Base-by-base conservation (phyloP, 2,329 filamentous ascomycete genomes). In the Thelonectria discophora region DNA sequence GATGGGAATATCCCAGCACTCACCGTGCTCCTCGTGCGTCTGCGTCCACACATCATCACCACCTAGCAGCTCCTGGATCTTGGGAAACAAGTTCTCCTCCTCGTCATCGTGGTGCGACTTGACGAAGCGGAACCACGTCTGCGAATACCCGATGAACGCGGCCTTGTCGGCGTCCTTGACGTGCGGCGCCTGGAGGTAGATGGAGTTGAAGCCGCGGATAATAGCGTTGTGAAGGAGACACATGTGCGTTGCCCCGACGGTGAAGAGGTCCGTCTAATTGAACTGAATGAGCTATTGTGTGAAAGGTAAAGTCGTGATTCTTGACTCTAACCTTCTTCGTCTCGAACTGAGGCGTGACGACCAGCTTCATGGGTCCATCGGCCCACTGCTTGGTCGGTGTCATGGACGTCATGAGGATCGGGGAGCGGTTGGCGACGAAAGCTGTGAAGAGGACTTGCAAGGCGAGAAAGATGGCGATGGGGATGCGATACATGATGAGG, bases 131-230 rank as follows among this genome's bases (percentile, higher is more conserved):
- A 82, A 80, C 84, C 85, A 88, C 0, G 85, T 82, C 54, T 84
- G 77, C 30, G 79, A 78, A 74, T 89, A 89, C 17, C 80, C 80
- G 55, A 88, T 74, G 66, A 90, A 89, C 71, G 84, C 82, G 49
- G 75, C 71, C 72, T 82, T 82, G 72, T 88, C 85, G n/a, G 73
- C 72, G 2, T 80, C 78, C 10, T 78, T 72, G 43, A 88, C 74
- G 66, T 83, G 77, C 11, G 81, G 80, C 1, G 85, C 86, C 72
- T 89, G 87, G 42, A 83, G 80, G 72, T 85, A 87, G 70, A 90
- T 87, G 69, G 81, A 84, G 74, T 90, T 89, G 78, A 85, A 87
- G 55, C 86, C 85, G 43, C 87, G 84, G 64, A 89, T 83, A 68
- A 89, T 84, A 58, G 83, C 78, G 69, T 89, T 89, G 78, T 89